Conservation (phyloP, 495 filamentous ascomycete genomes). For the Usnea hakonensis region DNA sequence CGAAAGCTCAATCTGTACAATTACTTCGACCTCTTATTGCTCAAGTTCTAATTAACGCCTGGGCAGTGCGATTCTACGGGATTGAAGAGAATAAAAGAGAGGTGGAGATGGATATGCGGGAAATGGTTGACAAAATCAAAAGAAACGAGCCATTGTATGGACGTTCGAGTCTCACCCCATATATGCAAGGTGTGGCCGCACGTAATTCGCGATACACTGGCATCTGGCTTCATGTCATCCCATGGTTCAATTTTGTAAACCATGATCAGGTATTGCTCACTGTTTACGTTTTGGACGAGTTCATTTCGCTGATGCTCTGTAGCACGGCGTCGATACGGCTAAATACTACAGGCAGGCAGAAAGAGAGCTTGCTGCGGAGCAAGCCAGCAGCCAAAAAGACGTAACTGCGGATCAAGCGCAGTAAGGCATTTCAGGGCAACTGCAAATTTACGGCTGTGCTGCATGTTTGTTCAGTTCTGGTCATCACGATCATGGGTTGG, state of each 20-base stretch:
- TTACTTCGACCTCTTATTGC: background rate
- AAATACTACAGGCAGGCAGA: constrained; percentile 99
- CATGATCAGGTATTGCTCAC: constrained; percentile 60
- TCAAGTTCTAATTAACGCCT: background rate
- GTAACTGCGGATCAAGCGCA: background rate
- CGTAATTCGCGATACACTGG: constrained; percentile 87
- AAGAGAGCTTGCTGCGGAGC: constrained; percentile 79
- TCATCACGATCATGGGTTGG: background rate
- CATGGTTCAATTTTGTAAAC: constrained; percentile 97
- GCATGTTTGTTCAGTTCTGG: background rate
- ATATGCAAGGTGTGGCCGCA: constrained; percentile 89
- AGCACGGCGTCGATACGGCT: constrained; percentile 95
- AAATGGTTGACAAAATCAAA: constrained; percentile 96
- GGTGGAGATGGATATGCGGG: constrained; percentile 90
- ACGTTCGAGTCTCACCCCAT: constrained; percentile 61
- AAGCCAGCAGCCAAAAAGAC: constrained; percentile 12
- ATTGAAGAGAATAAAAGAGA: constrained; percentile 86
- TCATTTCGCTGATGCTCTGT: constrained; percentile 17
- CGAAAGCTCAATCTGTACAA: constrained; percentile 48
- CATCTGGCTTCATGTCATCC: constrained; percentile 71
- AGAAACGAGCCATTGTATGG: constrained; percentile 87
- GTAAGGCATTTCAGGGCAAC: background rate
- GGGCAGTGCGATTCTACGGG: constrained; percentile 83
- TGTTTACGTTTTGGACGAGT: background rate
- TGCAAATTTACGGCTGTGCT: background rate